Conservation (phyloP, 768 basidiomycete species). For the Leccinum incarnatum region DNA sequence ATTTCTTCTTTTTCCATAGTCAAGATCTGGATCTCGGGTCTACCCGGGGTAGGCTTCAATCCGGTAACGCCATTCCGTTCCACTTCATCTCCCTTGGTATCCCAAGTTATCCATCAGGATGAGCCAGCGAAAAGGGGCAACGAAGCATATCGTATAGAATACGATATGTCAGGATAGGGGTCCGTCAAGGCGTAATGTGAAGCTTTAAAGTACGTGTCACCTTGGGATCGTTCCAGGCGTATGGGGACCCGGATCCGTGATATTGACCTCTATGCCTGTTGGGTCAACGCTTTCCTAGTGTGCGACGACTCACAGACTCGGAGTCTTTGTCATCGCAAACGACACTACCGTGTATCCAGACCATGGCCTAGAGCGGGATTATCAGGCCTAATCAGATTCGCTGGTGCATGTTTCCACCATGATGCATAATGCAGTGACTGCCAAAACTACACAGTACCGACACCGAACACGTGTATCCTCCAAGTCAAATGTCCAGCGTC, state of each 20-base stretch:
- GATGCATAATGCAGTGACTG: neutral
- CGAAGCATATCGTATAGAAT: neutral
- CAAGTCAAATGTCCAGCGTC: neutral
- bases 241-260: neutral
- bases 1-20: neutral
- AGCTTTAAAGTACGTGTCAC: neutral
- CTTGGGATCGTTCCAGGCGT: neutral
- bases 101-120: slow-evolving; percentile 9
- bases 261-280: neutral
- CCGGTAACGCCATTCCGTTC: slow-evolving; percentile 2
- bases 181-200: neutral
- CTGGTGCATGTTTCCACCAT: neutral
- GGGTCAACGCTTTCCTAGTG: neutral
- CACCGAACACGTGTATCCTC: slow-evolving; percentile 8
- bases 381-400: slow-evolving; percentile 2
- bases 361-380: slow-evolving; percentile 3
- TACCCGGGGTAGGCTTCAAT: slow-evolving; percentile 3
- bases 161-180: neutral
- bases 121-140: slow-evolving; percentile 2
- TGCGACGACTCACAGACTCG: neutral
- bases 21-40: slow-evolving; percentile 17
- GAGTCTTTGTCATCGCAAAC: neutral
- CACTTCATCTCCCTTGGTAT: neutral
- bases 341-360: neutral
- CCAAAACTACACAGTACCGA: neutral